phyloP scores from a whole-genome alignment of 768 basidiomycete genomes.

The Austroboletus festivus region DNA sequence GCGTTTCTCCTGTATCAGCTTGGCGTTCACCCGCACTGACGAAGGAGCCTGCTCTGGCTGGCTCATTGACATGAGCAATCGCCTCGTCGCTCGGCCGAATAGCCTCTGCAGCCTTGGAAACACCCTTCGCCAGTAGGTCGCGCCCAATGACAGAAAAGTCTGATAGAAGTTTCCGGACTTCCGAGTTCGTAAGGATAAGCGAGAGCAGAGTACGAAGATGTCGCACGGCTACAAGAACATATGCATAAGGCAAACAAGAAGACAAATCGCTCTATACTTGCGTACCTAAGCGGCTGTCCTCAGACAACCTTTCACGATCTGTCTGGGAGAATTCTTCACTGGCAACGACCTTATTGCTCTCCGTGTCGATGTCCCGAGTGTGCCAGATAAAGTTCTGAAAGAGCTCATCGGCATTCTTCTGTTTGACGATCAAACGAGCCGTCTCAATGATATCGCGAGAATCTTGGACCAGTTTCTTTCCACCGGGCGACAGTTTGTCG shows the following conservation, averaged over 20 bases:
- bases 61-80: constrained; percentile 63
- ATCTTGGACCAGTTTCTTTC: constrained; percentile 73
- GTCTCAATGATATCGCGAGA: constrained; percentile 78
- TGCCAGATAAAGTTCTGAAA: constrained; percentile 90
- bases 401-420: constrained; percentile 90
- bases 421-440: constrained; percentile 60
- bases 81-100: constrained; percentile 64
- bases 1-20: constrained; percentile 44
- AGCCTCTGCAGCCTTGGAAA: constrained; percentile 63
- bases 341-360: constrained; percentile 42
- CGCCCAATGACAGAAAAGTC: constrained; percentile 78
- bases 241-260: no score
- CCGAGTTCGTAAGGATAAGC: constrained; percentile 89
- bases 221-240: constrained; percentile 54
- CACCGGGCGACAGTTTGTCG: constrained; percentile 69
- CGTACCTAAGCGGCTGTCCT: constrained; percentile 65
- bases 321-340: constrained; percentile 43
- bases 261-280: neutral
- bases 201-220: constrained; percentile 87
- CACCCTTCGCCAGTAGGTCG: constrained; percentile 75
- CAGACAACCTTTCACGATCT: constrained; percentile 49
- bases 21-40: constrained; percentile 43
- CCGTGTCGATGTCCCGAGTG: constrained; percentile 48
- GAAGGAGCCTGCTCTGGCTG: constrained; percentile 68
- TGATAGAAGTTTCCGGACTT: constrained; percentile 83